Evolutionary conservation across 345 rosid genomes (phyloP).

Genomic region (Raphanus raphanistrum): DNA sequence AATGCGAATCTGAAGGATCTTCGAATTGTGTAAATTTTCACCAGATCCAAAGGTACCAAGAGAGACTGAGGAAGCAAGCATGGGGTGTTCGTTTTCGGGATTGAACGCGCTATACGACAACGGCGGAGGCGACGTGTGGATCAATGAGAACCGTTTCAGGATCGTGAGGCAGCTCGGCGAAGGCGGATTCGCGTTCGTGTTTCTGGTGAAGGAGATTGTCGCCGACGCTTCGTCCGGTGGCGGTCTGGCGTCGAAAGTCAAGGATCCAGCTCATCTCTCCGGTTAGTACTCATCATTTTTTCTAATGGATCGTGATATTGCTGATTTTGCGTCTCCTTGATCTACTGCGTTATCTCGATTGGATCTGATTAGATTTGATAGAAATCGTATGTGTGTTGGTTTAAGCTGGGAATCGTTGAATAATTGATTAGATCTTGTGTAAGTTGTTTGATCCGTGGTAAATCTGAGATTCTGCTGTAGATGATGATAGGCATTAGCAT

Average conservation of each 20-base stretch:
- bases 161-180: slow-evolving; percentile 92
- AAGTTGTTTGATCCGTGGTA: neutral
- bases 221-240: slow-evolving; percentile 53
- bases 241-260: slow-evolving; percentile 81
- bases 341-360: slow-evolving; percentile 11
- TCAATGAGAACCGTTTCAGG: slow-evolving; percentile 93
- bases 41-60: neutral
- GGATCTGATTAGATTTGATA: slow-evolving; percentile 16
- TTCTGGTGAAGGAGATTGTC: slow-evolving; percentile 71
- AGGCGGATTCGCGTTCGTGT: slow-evolving; percentile 94
- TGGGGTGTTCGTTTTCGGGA: slow-evolving; percentile 90
- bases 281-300: slow-evolving; percentile 44
- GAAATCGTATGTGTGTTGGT: slow-evolving; percentile 10
- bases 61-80: neutral
- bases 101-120: slow-evolving; percentile 88
- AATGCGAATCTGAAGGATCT: neutral
- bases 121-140: slow-evolving; percentile 96
- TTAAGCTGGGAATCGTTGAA: slow-evolving; percentile 7
- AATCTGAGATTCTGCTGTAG: neutral
- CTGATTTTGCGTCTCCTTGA: neutral
- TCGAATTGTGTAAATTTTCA: neutral
- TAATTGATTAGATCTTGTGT: neutral
- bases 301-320: neutral
- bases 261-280: slow-evolving; percentile 87
- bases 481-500: slow-evolving; percentile 13